Conservation (phyloP, 1,284 basidiomycete species). For the Irpex sp. region DNA sequence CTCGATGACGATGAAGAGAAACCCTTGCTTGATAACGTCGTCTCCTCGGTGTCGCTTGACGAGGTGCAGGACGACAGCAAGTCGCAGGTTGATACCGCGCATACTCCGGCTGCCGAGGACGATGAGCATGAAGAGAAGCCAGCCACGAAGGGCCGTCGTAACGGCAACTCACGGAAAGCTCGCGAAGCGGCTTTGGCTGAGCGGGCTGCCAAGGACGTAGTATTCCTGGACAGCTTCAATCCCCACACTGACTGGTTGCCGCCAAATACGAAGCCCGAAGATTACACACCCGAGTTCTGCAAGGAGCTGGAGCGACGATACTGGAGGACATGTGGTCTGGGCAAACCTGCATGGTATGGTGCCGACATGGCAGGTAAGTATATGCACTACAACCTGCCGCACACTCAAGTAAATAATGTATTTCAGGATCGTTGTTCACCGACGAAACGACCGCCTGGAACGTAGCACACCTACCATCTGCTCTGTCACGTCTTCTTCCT, state of each 20-base stretch:
- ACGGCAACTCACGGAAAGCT: constrained; percentile 39
- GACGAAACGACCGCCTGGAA: constrained; percentile 86
- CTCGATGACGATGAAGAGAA: constrained; percentile 5
- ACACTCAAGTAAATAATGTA: neutral
- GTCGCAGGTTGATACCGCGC: neutral
- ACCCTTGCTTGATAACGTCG: constrained; percentile 16
- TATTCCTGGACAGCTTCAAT: constrained; percentile 68
- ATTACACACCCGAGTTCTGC: constrained; percentile 86
- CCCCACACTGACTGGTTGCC: constrained; percentile 76
- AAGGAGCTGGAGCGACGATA: constrained; percentile 84
- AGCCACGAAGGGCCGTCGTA: constrained; percentile 39
- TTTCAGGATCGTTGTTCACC: constrained; percentile 77
- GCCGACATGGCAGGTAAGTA: constrained; percentile 83
- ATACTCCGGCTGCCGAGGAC: constrained; percentile 9
- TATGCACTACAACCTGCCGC: neutral
- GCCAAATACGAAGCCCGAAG: constrained; percentile 54
- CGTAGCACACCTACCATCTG: constrained; percentile 84
- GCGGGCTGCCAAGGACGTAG: constrained; percentile 48
- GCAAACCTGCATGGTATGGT: constrained; percentile 91
- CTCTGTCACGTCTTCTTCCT: constrained; percentile 79
- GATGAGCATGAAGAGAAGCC: constrained; percentile 30
- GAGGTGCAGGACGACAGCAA: neutral
- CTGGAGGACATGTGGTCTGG: constrained; percentile 88
- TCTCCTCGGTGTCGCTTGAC: neutral
- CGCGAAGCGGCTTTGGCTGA: constrained; percentile 50